Conservation (phyloP, 2,329 filamentous ascomycete genomes). For the Fusarium sp. region DNA sequence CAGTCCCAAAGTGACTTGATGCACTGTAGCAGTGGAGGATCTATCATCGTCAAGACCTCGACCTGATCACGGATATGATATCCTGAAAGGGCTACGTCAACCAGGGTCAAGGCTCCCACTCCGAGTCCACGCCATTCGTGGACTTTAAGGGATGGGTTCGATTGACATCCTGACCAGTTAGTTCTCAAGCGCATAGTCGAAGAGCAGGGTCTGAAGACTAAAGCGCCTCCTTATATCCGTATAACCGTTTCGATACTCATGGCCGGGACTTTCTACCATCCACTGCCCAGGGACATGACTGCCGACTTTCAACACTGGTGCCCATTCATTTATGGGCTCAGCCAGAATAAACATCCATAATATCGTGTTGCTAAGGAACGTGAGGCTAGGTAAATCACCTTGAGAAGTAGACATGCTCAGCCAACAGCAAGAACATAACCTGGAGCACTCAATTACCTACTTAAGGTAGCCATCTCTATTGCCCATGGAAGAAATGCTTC, state of each 20-base stretch:
- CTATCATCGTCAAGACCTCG: neutral
- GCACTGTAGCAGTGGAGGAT: neutral
- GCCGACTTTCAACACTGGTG: neutral
- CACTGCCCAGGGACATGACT: neutral
- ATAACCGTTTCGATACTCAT: neutral
- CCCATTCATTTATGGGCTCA: neutral
- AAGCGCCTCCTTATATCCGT: neutral
- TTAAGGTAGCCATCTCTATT: neutral
- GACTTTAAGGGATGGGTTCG: neutral
- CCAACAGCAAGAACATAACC: neutral
- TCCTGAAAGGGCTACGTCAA: conserved; percentile 12
- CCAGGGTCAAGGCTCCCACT: neutral
- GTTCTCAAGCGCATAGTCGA: neutral
- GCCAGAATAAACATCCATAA: neutral
- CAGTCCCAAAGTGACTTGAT: conserved; percentile 11
- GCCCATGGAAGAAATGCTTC: too few relatives aligned
- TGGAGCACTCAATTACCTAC: neutral
- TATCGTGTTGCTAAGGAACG: neutral
- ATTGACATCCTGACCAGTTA: neutral
- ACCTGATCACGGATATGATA: conserved; percentile 11
- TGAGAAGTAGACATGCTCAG: neutral
- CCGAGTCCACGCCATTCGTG: conserved; percentile 9
- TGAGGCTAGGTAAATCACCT: neutral
- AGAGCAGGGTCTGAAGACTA: neutral
- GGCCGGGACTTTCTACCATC: neutral